phyloP scores from a whole-genome alignment of 2,329 filamentous ascomycete species.

The Pseudogymnoascus sp. region DNA sequence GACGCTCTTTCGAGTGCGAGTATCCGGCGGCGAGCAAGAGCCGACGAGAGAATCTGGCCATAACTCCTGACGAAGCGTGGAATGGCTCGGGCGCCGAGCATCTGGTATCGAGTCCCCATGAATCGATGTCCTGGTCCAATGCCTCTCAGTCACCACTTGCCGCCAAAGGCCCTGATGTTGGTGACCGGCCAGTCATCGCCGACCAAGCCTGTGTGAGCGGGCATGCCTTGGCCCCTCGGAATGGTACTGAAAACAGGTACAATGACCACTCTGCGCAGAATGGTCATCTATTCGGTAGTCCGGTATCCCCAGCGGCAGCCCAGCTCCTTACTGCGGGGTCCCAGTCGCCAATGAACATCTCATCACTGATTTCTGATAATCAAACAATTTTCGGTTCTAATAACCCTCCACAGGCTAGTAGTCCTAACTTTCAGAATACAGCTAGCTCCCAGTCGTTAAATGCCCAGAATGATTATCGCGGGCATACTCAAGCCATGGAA shows the following conservation, averaged over 20 bases:
- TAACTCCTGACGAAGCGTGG: background rate
- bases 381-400: background rate
- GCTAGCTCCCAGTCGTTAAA: background rate
- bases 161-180: background rate
- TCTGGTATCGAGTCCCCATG: background rate
- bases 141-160: background rate
- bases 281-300: background rate
- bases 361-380: background rate
- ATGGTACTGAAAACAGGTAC: background rate
- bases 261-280: background rate
- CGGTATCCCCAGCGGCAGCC: background rate
- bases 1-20: constrained; percentile 16
- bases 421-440: background rate
- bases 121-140: constrained; percentile 14
- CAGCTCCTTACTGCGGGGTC: background rate
- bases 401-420: background rate
- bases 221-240: background rate
- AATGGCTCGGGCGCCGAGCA: background rate
- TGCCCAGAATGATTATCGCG: background rate
- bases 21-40: constrained; percentile 13
- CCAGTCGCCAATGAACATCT: constrained; percentile 8
- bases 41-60: background rate
- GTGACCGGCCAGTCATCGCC: background rate
- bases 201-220: background rate
- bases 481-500: background rate